A percentile compares a stretch with the other conserved stretches of the same genome.
Conservation (phyloP, 352 stramenopile genomes). For the Pythium utonaiense region DNA sequence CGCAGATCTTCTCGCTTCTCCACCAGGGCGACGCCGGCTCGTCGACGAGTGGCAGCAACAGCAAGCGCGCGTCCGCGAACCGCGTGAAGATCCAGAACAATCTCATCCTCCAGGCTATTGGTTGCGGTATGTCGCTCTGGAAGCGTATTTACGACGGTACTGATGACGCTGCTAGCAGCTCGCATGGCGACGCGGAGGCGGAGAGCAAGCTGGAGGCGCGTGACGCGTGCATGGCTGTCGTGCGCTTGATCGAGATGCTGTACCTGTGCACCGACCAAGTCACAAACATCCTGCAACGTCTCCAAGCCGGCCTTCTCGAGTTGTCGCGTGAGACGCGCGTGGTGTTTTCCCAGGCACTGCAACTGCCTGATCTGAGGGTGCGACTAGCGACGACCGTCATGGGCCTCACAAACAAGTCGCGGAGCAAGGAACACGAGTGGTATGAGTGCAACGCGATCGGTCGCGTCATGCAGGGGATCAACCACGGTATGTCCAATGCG, state of each 20-base stretch:
- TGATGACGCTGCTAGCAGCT: conserved; percentile 21
- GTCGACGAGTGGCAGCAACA: conserved; percentile 19
- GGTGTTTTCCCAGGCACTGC: conserved; percentile 58
- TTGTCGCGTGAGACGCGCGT: conserved; percentile 47
- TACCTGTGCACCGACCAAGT: conserved; percentile 70
- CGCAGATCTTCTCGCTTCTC: conserved; percentile 57
- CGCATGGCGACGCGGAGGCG: conserved; percentile 18
- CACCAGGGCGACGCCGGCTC: conserved; percentile 36
- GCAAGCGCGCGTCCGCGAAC: conserved; percentile 29
- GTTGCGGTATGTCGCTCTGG: conserved; percentile 54
- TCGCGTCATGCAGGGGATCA: conserved; percentile 51
- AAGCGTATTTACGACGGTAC: conserved; percentile 53
- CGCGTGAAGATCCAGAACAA: conserved; percentile 53
- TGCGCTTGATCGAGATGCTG: conserved; percentile 80
- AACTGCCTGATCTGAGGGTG: conserved; percentile 57
- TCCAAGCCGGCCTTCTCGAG: conserved; percentile 57
- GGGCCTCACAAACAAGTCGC: conserved; percentile 68
- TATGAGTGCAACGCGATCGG: conserved; percentile 75
- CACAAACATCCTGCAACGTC: conserved; percentile 65
- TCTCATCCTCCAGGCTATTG: conserved; percentile 61
- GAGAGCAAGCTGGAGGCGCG: conserved; percentile 44
- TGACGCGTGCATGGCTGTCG: conserved; percentile 52
- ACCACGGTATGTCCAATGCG: conserved; percentile 31
- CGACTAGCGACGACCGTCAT: conserved; percentile 62
- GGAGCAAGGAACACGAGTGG: conserved; percentile 77